These are phyloP conservation scores for Austroboletus novae-zelandiae DNA, from an alignment of 1,284 basidiomycete genomes.

Conservation along the genomic window DNA sequence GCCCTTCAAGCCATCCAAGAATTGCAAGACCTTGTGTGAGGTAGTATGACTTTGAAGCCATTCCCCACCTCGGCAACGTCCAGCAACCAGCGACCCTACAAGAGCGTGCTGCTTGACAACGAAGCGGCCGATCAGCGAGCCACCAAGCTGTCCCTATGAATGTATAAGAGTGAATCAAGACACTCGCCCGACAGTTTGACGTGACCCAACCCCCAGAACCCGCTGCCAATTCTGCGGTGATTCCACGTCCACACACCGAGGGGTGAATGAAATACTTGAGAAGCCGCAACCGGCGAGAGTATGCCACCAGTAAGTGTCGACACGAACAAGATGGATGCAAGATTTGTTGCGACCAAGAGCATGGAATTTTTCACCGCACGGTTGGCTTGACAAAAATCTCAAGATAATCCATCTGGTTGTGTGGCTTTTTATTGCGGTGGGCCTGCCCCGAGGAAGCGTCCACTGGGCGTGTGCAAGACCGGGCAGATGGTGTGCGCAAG, in stretches of 20 bases:
- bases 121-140: constrained; percentile 2
- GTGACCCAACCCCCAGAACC: no score
- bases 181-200: constrained; percentile 28
- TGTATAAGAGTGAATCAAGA: constrained; percentile 30
- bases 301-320: no score
- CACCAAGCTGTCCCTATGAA: constrained; percentile 25
- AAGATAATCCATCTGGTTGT: constrained; percentile 6
- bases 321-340: no score
- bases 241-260: no score
- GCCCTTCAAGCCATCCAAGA: constrained; percentile 25
- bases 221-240: no score
- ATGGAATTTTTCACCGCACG: no score
- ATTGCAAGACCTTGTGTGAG: constrained; percentile 31
- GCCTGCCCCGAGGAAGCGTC: no score
- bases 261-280: no score
- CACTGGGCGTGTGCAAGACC: neutral
- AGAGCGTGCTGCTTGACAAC: neutral
- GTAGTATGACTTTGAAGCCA: constrained; percentile 21
- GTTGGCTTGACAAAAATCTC: no score
- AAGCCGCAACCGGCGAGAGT: no score
- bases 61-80: neutral
- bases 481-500: constrained; percentile 1
- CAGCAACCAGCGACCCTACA: constrained; percentile 8
- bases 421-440: no score
- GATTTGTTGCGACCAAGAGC: no score